Evolutionary conservation across 2,329 filamentous ascomycete genomes (phyloP), one percentile per base, ranked within the genome.

Genomic region (Chaetomiaceae sp.): DNA sequence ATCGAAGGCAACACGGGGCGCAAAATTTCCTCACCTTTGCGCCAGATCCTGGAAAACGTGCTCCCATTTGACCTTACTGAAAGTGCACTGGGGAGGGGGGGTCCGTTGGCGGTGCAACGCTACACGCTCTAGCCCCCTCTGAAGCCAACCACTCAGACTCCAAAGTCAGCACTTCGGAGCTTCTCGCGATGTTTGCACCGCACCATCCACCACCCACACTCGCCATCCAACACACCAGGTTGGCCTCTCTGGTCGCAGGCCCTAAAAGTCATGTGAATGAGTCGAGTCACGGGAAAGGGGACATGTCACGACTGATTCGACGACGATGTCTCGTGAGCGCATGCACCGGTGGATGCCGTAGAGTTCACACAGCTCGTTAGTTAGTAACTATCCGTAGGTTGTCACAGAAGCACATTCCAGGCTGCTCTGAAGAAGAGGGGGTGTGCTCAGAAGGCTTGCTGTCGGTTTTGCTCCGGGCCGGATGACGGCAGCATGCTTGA

Each of bases 181-280:
- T 38, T 2, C 27, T 45, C 30, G 31, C 30, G 39, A 51, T 44
- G 39, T 6, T 48, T 35, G 23, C 35, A 12, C 31, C 17, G 34
- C 17, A 41, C 48, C n/a, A 33, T 44, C 48, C 30, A 33, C 30
- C 40, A 21, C 38, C 13, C 6, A 19, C 44, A 35, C 12, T 21
- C 16, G 10, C 30, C 21, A 25, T 27, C 47, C 45, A 45, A 42
- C 42, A 25, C 46, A 35, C 23, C 33, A 16, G 34, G 44, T 43
- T 43, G 38, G 38, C 35, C 53, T n/a, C 25, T 21, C 33, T 20
- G 53, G 53, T 55, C 53, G 53, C 53, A 55, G 50, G 5, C 45
- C 46, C 35, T 16, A 10, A 9, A 44, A 40, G 53, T 55, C 53
- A 55, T 55, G 53, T 55, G 53, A 55, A 45, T 39, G 19, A 31